These are phyloP conservation scores for Schwanniomyces occidentalis DNA, from an alignment of 805 yeast species.

Conservation along the genomic window DNA sequence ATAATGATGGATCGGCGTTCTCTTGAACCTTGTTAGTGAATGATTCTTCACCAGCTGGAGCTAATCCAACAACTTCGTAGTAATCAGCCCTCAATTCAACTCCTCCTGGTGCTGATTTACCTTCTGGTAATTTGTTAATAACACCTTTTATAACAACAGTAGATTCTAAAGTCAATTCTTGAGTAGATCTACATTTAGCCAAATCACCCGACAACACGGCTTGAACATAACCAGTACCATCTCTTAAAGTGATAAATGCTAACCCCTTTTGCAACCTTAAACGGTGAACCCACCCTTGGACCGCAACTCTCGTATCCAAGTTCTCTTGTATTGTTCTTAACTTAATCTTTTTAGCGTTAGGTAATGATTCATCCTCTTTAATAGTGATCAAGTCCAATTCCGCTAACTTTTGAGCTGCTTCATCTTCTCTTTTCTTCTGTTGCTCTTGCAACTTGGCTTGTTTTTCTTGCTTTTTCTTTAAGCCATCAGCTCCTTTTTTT, in stretches of 20 bases:
- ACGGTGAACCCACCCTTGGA: slow-evolving; percentile 96
- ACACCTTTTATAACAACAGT: slow-evolving; percentile 80
- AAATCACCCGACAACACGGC: slow-evolving; percentile 86
- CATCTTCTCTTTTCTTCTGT: slow-evolving; percentile 55
- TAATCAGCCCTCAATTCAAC: slow-evolving; percentile 91
- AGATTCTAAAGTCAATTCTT: slow-evolving; percentile 84
- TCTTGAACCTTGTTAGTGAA: slow-evolving; percentile 94
- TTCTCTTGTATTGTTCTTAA: slow-evolving; percentile 52
- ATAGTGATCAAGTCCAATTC: slow-evolving; percentile 72
- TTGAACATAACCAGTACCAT: slow-evolving; percentile 91
- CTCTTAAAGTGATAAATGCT: slow-evolving; percentile 88
- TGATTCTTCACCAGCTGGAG: slow-evolving; percentile 95
- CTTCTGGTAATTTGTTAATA: slow-evolving; percentile 84
- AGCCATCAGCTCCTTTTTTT: slow-evolving; percentile 90
- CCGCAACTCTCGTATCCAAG: slow-evolving; percentile 70
- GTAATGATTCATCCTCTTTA: slow-evolving; percentile 70
- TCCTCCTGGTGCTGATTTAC: slow-evolving; percentile 96
- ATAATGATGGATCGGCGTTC: slow-evolving; percentile 86
- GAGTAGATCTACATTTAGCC: slow-evolving; percentile 85
- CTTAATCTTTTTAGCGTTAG: slow-evolving; percentile 67
- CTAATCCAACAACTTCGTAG: slow-evolving; percentile 85
- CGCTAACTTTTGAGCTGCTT: slow-evolving; percentile 73
- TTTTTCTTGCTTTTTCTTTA: slow-evolving; percentile 78
- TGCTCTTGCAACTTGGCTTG: slow-evolving; percentile 59
- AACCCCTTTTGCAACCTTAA: slow-evolving; percentile 90